Conservation (phyloP, 2,329 filamentous ascomycete genomes). For the Cordyceps farinosa region DNA sequence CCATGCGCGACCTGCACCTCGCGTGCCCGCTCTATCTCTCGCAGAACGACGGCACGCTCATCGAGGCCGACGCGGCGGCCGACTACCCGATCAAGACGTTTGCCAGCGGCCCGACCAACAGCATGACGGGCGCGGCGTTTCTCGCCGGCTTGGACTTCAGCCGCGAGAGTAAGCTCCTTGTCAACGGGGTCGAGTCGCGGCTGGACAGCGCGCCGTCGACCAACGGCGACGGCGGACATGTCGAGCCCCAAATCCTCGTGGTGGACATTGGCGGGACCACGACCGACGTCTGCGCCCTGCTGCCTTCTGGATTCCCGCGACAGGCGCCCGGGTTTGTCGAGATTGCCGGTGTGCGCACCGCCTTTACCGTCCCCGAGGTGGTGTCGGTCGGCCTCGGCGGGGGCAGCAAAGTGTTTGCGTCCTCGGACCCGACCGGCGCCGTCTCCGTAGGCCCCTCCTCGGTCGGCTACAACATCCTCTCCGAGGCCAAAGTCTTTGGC, state of each 20-base stretch:
- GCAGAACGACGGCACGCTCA: constrained; percentile 52
- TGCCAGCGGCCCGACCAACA: constrained; percentile 52
- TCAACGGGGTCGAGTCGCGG: too few species aligned
- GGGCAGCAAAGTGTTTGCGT: constrained; percentile 36
- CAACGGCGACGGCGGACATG: background rate
- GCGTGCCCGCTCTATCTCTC: constrained; percentile 46
- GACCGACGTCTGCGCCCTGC: constrained; percentile 55
- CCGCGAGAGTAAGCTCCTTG: background rate
- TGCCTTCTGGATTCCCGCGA: constrained; percentile 57
- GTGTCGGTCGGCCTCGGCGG: constrained; percentile 55
- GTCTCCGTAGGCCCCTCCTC: constrained; percentile 54
- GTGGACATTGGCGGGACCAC: constrained; percentile 61
- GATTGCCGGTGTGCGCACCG: constrained; percentile 56
- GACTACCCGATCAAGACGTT: constrained; percentile 51
- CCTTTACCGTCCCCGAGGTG: constrained; percentile 56
- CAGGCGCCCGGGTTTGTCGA: constrained; percentile 57
- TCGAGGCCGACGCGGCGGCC: constrained; percentile 44
- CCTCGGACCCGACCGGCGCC: constrained; percentile 25
- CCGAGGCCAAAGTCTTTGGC: constrained; percentile 50
- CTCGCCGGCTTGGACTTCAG: constrained; percentile 42
- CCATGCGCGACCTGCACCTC: constrained; percentile 41
- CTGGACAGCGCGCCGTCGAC: background rate
- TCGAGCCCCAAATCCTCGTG: constrained; percentile 40
- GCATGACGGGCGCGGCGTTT: constrained; percentile 51
- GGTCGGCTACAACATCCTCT: constrained; percentile 49